Evolutionary conservation across 2,329 filamentous ascomycete genomes (phyloP).

Genomic region (Calonectria hongkongensis): DNA sequence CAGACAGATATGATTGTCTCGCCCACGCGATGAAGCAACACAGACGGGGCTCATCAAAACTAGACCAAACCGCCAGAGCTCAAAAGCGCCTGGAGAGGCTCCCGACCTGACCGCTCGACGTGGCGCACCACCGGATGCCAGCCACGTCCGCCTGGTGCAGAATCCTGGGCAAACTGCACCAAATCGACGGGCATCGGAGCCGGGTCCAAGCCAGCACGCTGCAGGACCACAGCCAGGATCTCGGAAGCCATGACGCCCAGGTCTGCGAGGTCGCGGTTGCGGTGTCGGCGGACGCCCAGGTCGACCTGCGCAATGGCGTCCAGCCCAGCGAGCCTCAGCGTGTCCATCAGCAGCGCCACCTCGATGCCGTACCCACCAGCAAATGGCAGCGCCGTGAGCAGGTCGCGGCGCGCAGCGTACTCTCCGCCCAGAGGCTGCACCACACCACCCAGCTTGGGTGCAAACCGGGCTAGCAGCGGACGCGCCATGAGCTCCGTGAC

Average conservation of each 20-base stretch:
- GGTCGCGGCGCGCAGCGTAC: conserved; percentile 10
- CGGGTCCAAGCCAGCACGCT: neutral
- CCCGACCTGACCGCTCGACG: neutral
- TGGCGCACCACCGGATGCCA: neutral
- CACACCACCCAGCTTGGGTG: neutral
- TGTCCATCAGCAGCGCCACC: conserved; percentile 12
- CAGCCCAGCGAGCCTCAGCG: neutral
- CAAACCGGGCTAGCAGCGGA: neutral
- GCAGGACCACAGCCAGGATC: conserved; percentile 4
- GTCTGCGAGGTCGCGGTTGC: neutral
- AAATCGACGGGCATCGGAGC: neutral
- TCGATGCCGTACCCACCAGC: conserved; percentile 1
- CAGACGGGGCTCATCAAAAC: neutral
- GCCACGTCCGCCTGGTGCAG: conserved; percentile 6
- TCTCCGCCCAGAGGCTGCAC: conserved; percentile 18
- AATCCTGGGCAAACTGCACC: neutral
- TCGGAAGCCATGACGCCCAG: conserved; percentile 10
- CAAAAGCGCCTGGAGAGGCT: neutral
- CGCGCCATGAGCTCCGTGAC: conserved; percentile 18
- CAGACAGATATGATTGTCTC: too few relatives aligned
- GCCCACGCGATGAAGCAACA: neutral
- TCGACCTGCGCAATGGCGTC: conserved; percentile 12
- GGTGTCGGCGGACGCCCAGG: conserved; percentile 4
- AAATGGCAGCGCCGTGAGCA: conserved; percentile 15
- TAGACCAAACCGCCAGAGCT: neutral